Base-by-base conservation (phyloP, 208 protist genomes). In the Endotrypanum monterogeii region DNA sequence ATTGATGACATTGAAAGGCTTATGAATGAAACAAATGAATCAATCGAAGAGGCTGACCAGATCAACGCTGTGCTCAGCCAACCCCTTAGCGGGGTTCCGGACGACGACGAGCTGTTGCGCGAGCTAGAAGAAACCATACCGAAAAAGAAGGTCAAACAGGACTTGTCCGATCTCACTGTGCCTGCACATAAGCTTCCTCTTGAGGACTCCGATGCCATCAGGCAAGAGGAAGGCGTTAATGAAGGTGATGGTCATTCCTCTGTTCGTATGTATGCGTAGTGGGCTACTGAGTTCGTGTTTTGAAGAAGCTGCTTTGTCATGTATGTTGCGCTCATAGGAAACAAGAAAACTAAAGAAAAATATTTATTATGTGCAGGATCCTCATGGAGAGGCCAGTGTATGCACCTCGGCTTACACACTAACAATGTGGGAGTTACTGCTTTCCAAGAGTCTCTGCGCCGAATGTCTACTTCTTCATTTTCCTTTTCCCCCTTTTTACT, bases 1-100 rank as follows among this genome's bases (percentile, higher is more conserved):
- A 83, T 95, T 52, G 90, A 94, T 62, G 92, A 96, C 62, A 84
- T 96, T 57, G 79, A 90, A 65, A 83, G 85, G 35, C 83, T 95
- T 18, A 94, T 96, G 90, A 77, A 89, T 61, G 83, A 86, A 70
- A 88, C 89, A 20, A 84, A 72, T 25, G 90, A 96, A 66, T 89
- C 89, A 28, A 73, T 96, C 28, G 89, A 89, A 54, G 83, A 94
- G 60, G 86, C 92, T 5, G 72, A 87, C 61, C 77, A 84, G 63
- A 95, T 95, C 61, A 84, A 94, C 61, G 78, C 76, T 57, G 60
- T 95, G 39, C 74, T 95, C 6, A 89, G 75, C 51, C 79, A 89
- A 65, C 87, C 84, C 12, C 57, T 95, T 50, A 71, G 54, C 1
- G 73, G 76, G 28, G 63, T 85, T 37, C 71, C 60, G 6, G 83